A percentile compares a stretch with the other conserved stretches of the same genome.
Conservation (phyloP, 345 rosid species). For the Linum lewisii region DNA sequence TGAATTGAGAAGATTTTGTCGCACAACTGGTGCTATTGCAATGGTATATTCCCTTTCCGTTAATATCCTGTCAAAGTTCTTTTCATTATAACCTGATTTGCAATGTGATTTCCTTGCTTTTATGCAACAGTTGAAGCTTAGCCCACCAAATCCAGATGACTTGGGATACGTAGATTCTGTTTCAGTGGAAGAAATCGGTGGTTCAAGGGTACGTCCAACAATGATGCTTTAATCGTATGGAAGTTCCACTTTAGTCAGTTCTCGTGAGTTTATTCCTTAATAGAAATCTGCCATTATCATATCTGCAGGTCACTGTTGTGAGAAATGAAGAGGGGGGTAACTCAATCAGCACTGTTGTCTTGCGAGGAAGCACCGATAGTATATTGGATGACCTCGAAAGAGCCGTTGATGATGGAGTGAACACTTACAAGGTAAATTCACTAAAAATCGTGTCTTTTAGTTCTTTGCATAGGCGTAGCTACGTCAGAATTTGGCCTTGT, state of each 20-base stretch:
- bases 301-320: slow-evolving; percentile 64
- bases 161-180: slow-evolving; percentile 82
- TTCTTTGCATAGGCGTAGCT: background rate
- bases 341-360: slow-evolving; percentile 73
- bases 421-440: slow-evolving; percentile 81
- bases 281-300: background rate
- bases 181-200: slow-evolving; percentile 96
- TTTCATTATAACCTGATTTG: slow-evolving; percentile 12
- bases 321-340: slow-evolving; percentile 92
- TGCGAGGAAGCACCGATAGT: slow-evolving; percentile 95
- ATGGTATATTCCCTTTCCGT: slow-evolving; percentile 35
- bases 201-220: slow-evolving; percentile 66
- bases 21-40: slow-evolving; percentile 85
- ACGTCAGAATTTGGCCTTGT: too few species aligned
- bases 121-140: slow-evolving; percentile 69
- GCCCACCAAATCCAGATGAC: slow-evolving; percentile 81
- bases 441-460: background rate
- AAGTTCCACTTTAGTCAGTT: background rate
- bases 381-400: slow-evolving; percentile 96
- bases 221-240: background rate
- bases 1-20: slow-evolving; percentile 89
- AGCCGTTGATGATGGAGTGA: slow-evolving; percentile 99
- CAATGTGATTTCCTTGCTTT: background rate
- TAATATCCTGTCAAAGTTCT: background rate
- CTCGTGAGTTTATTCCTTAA: background rate